phyloP scores from a whole-genome alignment of 208 protist species.

The Lotmaria passim region DNA sequence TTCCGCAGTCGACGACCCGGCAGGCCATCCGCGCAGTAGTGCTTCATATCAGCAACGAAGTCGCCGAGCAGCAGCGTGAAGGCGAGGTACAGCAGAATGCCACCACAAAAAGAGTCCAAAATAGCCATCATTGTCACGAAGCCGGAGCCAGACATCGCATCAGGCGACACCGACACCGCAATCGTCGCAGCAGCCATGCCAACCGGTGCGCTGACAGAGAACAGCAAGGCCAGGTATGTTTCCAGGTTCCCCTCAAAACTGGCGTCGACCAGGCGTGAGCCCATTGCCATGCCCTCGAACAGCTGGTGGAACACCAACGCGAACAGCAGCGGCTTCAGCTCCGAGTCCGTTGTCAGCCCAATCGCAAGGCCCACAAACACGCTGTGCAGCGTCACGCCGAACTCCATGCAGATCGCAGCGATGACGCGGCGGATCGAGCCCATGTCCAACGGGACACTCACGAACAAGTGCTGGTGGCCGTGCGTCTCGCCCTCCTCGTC shows the following conservation, averaged over 20 bases:
- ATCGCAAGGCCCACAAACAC: conserved; percentile 71
- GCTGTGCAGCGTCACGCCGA: conserved; percentile 66
- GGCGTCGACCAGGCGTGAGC: conserved; percentile 66
- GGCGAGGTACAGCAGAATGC: conserved; percentile 75
- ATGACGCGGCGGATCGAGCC: conserved; percentile 33
- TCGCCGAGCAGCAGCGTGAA: conserved; percentile 70
- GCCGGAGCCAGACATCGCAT: conserved; percentile 36
- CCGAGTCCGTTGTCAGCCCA: conserved; percentile 49
- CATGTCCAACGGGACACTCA: conserved; percentile 33
- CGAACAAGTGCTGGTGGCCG: conserved; percentile 38
- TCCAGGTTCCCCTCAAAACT: conserved; percentile 45
- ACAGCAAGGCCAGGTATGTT: conserved; percentile 43
- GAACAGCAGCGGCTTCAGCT: conserved; percentile 56
- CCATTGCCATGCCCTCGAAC: conserved; percentile 77
- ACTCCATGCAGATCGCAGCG: conserved; percentile 44
- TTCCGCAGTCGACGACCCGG: conserved; percentile 13
- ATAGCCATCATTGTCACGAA: conserved; percentile 55
- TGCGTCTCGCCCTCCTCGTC: conserved; percentile 22
- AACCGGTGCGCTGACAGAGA: conserved; percentile 51
- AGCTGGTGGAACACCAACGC: conserved; percentile 75
- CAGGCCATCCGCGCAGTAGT: conserved; percentile 28
- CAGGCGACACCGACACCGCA: conserved; percentile 32
- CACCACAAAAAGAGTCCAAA: conserved; percentile 61
- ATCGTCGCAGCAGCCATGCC: conserved; percentile 43
- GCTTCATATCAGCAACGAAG: conserved; percentile 45